Percentiles rank a stretch among this genome's conserved stretches.
These are phyloP conservation scores for Fereydounia khargensis DNA, from an alignment of 1,284 basidiomycete species.

Conservation along the genomic window DNA sequence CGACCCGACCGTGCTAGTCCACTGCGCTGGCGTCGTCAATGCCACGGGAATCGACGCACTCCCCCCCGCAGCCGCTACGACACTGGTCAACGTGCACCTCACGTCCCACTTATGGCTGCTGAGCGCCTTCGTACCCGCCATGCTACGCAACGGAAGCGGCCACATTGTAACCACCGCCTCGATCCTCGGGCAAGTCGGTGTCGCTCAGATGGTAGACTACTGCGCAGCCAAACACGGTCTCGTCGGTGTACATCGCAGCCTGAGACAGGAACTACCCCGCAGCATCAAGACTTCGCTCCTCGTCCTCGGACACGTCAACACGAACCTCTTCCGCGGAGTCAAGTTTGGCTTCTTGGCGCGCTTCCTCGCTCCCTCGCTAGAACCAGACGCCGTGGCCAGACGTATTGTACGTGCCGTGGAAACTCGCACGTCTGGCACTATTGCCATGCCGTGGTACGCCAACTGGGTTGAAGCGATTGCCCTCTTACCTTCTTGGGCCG, in stretches of 20 bases:
- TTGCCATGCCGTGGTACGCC: constrained; percentile 43
- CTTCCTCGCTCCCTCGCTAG: constrained; percentile 39
- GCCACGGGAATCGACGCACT: constrained; percentile 82
- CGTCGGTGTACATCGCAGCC: constrained; percentile 50
- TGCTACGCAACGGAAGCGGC: no score
- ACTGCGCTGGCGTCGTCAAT: constrained; percentile 93
- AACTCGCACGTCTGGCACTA: constrained; percentile 24
- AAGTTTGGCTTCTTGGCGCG: constrained; percentile 17
- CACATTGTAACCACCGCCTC: constrained; percentile 75
- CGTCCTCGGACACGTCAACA: constrained; percentile 43
- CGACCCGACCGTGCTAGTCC: constrained; percentile 73
- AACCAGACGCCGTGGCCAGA: constrained; percentile 26
- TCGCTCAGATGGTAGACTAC: constrained; percentile 67
- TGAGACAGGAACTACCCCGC: constrained; percentile 50
- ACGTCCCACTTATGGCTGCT: constrained; percentile 85
- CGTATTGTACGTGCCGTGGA: constrained; percentile 30
- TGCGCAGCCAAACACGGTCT: constrained; percentile 55
- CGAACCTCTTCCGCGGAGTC: constrained; percentile 39
- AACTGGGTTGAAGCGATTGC: constrained; percentile 33
- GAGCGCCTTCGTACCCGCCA: constrained; percentile 86
- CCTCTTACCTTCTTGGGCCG: constrained; percentile 33
- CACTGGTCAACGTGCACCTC: constrained; percentile 78
- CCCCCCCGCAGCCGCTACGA: constrained; percentile 69
- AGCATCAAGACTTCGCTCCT: constrained; percentile 47
- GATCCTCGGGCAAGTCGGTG: constrained; percentile 71